Base-by-base conservation (phyloP, 257 asterid species). In the Nicotiana benthamiana region DNA sequence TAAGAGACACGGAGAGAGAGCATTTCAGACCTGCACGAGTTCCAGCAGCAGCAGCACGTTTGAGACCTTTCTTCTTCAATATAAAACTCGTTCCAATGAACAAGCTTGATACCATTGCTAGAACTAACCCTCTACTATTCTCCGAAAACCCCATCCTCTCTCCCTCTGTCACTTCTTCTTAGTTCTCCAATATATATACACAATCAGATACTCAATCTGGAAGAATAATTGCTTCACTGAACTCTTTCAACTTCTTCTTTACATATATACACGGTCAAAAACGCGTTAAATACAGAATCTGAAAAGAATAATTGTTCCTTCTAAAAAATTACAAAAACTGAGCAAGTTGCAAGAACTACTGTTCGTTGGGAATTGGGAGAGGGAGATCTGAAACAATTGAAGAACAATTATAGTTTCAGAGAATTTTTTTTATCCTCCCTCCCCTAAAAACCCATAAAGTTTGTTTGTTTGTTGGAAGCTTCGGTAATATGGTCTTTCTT, bases 31-130 rank as follows among this genome's bases (percentile, higher is more conserved):
- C 97, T 83, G 98, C 97, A 2, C 92, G 90, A 57, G 90, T 83
- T 28, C 97, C 97, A 82, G 90, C 92, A 60, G 94, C 91, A 75
- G 97, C 97, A 82, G 99, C 97, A 48, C 97, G 95, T 52, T 80
- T 89, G 20, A 95, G 93, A 70, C 99, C 97, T 90, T 93, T 95
- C 94, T 93, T 93, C 93, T 95, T 95, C 87, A 95, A 84, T 60
- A 92, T 91, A 75, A 95, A 95, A 84, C 99, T 95, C 54, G 96
- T 82, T 34, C 99, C 99, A 5, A 93, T 89, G 64, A 95, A 95
- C 89, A 95, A 92, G 88, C 99, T 86, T 79, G 98, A 93, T 65
- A 92, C 15, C 90, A 95, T 92, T 76, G 99, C 99, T 87, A 95
- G 82, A 15, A 90, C 70, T 77, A 95, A 83, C 64, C 99, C 98